Evolutionary conservation across 495 filamentous ascomycete genomes (phyloP), one percentile per base, ranked within the genome.

Genomic region (Penicillium taxi): DNA sequence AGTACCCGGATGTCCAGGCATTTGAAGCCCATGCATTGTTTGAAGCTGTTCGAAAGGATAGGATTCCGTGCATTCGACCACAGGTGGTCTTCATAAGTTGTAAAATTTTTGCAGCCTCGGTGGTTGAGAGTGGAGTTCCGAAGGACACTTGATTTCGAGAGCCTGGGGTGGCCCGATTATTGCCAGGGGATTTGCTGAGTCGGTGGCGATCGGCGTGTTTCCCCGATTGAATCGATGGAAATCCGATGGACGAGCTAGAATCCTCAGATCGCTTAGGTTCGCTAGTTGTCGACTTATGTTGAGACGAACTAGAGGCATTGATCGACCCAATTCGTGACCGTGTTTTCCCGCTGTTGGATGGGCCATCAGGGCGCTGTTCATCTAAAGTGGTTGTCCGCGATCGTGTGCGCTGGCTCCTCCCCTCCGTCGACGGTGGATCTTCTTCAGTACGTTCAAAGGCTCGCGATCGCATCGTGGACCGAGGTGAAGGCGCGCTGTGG

Each of bases 21-120:
- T 37, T 50, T 3, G 69, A 66, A 35, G 63, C 63, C 67, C 67
- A 75, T 52, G 57, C 66, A 24, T 62, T 59, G 26, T 70, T 51
- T 38, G 72, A 47, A 47, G 81, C 57, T 45, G 75, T 62, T 55
- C 80, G 57, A 62, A 72, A 79, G 39, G 63, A 74, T 19, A 69
- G 72, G 34, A 66, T 66, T 30, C 66, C 62, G 43, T 74, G 69
- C 71, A 75, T 75, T 35, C 71, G 56, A 26, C 71, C 71, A 52
- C 70, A 73, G 2, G 71, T 75, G n/a, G 67, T 71, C 39, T 75
- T 75, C 71, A 75, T 75, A 31, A 73, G 40, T 39, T 74, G 52
- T 48, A 80, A 37, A 18, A 72, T 69, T 40, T 72, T 70, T 21
- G 68, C 63, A 13, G 67, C 56, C 49, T 74, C 69, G 16, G 63